These are phyloP conservation scores for Candida sojae DNA, from an alignment of 1,139 yeast species.

Conservation along the genomic window DNA sequence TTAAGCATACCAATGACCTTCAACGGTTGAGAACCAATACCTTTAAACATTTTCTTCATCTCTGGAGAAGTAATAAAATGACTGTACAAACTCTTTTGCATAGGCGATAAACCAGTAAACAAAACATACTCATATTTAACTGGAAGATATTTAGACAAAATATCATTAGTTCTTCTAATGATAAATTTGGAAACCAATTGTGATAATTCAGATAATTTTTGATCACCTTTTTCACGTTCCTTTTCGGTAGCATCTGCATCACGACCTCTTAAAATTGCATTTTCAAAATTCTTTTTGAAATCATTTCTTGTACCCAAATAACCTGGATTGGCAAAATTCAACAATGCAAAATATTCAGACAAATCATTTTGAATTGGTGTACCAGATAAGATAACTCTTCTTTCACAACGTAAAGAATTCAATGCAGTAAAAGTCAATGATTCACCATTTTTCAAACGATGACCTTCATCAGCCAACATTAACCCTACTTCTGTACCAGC, in stretches of 20 bases:
- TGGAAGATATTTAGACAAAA: conserved; percentile 88
- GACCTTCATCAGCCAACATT: conserved; percentile 95
- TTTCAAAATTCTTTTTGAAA: conserved; percentile 82
- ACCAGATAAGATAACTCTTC: conserved; percentile 93
- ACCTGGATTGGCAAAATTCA: conserved; percentile 95
- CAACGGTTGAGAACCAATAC: conserved; percentile 78
- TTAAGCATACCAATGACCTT: conserved; percentile 88
- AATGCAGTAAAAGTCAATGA: conserved; percentile 89
- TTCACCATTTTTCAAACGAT: conserved; percentile 90
- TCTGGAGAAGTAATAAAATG: conserved; percentile 83
- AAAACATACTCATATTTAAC: conserved; percentile 95
- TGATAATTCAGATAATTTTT: conserved; percentile 69
- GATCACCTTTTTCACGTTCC: conserved; percentile 73
- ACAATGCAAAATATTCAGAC: conserved; percentile 88
- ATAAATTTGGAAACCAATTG: conserved; percentile 84
- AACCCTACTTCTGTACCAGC: conserved; percentile 84
- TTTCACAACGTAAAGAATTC: conserved; percentile 75
- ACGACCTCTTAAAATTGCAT: conserved; percentile 77
- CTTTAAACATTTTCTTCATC: conserved; percentile 67
- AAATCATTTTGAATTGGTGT: conserved; percentile 97
- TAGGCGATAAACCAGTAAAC: conserved; percentile 79
- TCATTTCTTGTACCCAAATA: conserved; percentile 81
- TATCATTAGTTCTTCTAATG: conserved; percentile 94
- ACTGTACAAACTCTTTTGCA: conserved; percentile 71
- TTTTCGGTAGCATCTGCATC: conserved; percentile 88